Base-by-base conservation (phyloP, 495 filamentous ascomycete species). In the Trichocladium uniseriatum region DNA sequence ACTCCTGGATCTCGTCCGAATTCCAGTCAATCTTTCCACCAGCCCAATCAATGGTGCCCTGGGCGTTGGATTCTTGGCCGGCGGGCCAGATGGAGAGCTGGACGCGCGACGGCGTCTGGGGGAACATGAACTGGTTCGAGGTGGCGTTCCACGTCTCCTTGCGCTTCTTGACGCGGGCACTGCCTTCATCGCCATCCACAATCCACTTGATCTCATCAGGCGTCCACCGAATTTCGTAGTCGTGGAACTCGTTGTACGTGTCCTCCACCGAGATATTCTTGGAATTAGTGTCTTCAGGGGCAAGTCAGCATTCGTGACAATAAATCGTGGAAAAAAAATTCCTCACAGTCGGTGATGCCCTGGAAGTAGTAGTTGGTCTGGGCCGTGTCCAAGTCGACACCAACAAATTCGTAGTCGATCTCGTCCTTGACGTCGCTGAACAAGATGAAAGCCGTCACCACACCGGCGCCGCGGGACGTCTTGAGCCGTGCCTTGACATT, bases 331-430 rank as follows among this genome's bases (percentile, higher is more conserved):
- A 19, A 6, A 21, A 5, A 41, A 20, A 13, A 29, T n/a, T 13
- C 76, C 89, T 72, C 73, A 95, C 90, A 98, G 61, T 94, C 72
- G 6, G 88, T 79, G 56, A 96, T 83, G 53, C 94, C 92, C 68
- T 97, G 92, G 71, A 82, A 95, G 71, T 97, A 98, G 74, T 78
- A 98, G 73, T 98, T 98, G 59, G 87, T 89, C 73, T 98, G 89
- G 16, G 83, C 85, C 43, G 74, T 75, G 16, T 73, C 59, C 60
- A 95, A 66, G 55, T 96, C 86, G 39, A 77, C 76, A 48, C 92
- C 92, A 46, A 98, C 79, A 62, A 81, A 98, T 70, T 98, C 92
- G 62, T 86, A 96, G 66, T 98, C 92, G 60, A 98, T 94, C 66
- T 98, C 92, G 60, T 98, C 92, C 72, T 95, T 94, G 58, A 92